A percentile compares a stretch with the other conserved stretches of the same genome.
Conservation (phyloP, 768 basidiomycete genomes). For the Suillus ampliporus region DNA sequence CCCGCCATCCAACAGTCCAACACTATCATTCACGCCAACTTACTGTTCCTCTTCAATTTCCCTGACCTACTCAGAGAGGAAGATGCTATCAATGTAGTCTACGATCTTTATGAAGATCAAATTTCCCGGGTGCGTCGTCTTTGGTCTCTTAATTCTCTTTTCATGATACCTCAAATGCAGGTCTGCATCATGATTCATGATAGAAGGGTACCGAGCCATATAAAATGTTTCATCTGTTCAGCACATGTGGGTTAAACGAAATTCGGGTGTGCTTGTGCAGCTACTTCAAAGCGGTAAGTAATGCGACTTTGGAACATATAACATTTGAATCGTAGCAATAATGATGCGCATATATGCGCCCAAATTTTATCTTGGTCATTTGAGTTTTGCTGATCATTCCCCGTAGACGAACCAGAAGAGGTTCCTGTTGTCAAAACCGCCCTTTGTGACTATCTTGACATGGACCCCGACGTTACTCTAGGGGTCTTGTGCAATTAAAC, state of each 20-base stretch:
- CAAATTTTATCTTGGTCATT: neutral
- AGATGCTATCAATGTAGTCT: constrained; percentile 76
- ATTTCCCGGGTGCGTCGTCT: constrained; percentile 48
- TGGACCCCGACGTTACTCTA: constrained; percentile 64
- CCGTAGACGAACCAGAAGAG: constrained; percentile 68
- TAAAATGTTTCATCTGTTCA: constrained; percentile 54
- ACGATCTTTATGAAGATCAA: constrained; percentile 78
- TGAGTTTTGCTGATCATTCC: constrained; percentile 1
- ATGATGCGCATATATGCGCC: neutral
- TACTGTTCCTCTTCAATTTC: no score
- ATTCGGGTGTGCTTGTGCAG: constrained; percentile 78
- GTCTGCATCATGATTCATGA: no score
- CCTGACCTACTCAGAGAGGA: constrained; percentile 79
- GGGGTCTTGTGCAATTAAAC: constrained; percentile 75
- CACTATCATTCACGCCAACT: no score
- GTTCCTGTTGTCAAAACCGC: constrained; percentile 64
- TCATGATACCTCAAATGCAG: constrained; percentile 37
- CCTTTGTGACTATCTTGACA: constrained; percentile 63
- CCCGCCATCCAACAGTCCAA: no score
- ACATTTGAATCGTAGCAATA: neutral
- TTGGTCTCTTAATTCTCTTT: constrained; percentile 2
- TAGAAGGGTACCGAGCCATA: constrained; percentile 70
- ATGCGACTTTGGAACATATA: neutral
- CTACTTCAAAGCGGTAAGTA: constrained; percentile 73
- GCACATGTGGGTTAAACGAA: constrained; percentile 67